Evolutionary conservation across 305 asterid genomes (phyloP), one percentile per base, ranked within the genome.

Genomic region (Fraxinus latifolia): DNA sequence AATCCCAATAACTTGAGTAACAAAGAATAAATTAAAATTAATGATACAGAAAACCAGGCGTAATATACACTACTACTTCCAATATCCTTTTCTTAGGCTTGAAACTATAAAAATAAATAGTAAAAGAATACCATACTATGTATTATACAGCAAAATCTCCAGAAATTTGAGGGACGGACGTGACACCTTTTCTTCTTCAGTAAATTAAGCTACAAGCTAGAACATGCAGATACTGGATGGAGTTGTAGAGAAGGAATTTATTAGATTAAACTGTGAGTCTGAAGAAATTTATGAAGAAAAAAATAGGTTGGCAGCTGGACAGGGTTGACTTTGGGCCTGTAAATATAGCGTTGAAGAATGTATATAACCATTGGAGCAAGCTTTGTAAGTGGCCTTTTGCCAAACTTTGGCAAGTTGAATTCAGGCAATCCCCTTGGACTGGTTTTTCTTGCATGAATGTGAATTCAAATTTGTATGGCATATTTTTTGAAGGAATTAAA

Each of bases 131-230:
- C 36, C 74, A 67, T 58, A 19, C 70, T 2, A 58, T 58, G 70
- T 7, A 58, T 58, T 19, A 19, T 58, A 19, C 8, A 4, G 27
- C 67, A 55, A 17, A n/a, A 17, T 17, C 67, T 50, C 9, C 72
- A 79, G 85, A 80, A 78, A 29, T 39, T 76, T 15, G 44, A 82
- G 32, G 25, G 37, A 47, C 50, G 37, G 62, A 75, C 36, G 31
- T 62, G 72, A 3, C 17, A 36, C 87, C 92, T 94, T 92, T 90
- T 86, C 96, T 89, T 91, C 90, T 81, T 83, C 83, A 85, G 92
- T 90, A 91, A 91, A 91, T 86, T 76, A 91, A 85, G 90, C 78
- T 79, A 74, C 23, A 42, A 82, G 70, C 81, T 23, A 74, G 87
- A 85, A 85, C 86, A 84, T 85, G 90, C 85, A 82, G 81, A 60